phyloP scores from a whole-genome alignment of 2,329 filamentous ascomycete genomes.

The Intubia oerlemansii region DNA sequence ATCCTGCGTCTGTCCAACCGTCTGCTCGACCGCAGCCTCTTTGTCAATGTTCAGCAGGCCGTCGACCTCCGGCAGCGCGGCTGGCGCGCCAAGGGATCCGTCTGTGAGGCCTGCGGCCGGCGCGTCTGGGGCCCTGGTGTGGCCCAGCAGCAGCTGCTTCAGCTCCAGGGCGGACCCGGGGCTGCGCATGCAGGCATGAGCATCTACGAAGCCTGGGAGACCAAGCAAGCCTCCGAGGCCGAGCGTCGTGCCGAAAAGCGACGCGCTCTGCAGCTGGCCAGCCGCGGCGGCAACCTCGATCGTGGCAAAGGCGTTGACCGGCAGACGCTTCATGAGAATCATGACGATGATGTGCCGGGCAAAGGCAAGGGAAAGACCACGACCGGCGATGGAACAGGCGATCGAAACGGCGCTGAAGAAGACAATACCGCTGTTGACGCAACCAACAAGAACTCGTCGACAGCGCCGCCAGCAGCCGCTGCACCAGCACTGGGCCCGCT shows the following conservation, averaged over 20 bases:
- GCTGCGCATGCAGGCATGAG: too few species aligned
- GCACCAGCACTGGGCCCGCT: conserved; percentile 42
- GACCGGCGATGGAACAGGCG: background rate
- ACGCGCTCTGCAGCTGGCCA: conserved; percentile 3
- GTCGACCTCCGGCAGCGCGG: conserved; percentile 58
- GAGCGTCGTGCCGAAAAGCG: conserved; percentile 16
- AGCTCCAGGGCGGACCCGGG: background rate
- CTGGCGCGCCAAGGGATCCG: conserved; percentile 72
- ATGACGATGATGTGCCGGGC: conserved; percentile 3
- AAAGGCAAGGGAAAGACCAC: background rate
- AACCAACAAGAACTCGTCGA: conserved; percentile 8
- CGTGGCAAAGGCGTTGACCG: conserved; percentile 17
- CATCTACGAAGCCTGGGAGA: conserved; percentile 69
- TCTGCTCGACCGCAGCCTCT: conserved; percentile 74
- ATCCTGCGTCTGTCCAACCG: conserved; percentile 70
- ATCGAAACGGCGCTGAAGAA: too few species aligned
- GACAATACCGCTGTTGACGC: too few species aligned
- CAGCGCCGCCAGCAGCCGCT: too few species aligned
- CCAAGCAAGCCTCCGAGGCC: conserved; percentile 27
- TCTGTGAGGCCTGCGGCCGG: conserved; percentile 67
- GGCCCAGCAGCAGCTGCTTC: conserved; percentile 23
- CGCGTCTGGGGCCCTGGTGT: conserved; percentile 80
- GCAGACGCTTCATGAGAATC: too few species aligned
- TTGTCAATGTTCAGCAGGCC: conserved; percentile 59
- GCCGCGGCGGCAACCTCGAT: conserved; percentile 10